Evolutionary conservation across 2,329 filamentous ascomycete genomes (phyloP), one percentile per base, ranked within the genome.

Genomic region (Clonostachys chloroleuca): DNA sequence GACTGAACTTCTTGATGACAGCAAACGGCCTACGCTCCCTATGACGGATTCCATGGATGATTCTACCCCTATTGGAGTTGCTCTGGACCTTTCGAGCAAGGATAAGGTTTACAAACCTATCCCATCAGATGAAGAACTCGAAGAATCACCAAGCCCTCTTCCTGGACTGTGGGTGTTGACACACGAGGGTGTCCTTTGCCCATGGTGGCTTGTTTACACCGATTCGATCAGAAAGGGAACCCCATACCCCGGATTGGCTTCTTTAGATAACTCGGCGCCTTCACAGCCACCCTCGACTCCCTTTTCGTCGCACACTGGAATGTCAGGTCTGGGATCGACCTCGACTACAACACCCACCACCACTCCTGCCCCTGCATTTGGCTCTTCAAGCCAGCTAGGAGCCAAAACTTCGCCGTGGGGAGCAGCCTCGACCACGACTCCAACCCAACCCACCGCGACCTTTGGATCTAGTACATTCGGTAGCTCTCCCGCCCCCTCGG

Each of bases 131-230:
- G 83, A 81, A 52, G 86, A 95, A 59, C 82, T 95, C 42, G 79
- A 87, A 34, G 80, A 92, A 57, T 95, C 91, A 5, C 78, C 85
- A 1, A 84, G 82, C 2, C 92, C 94, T 12, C 68, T 97, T 9
- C 94, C 94, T 6, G 89, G 85, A 12, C 74, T 96, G 40, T 86
- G 94, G 76, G 78, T 90, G 33, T 73, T 99, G 14, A 97, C 95
- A 50, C 86, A 96, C 54, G 89, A 96, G 59, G 94, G 94, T 53
- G 70, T 95, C 10, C 73, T 99, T 14, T 83, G 82, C 42, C 79
- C 84, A 12, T 99, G 92, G 91, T 96, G 92, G 89, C 69, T 97
- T 40, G 80, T 97, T 17, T 96, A 96, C 67, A 82, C 87, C 35
- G 90, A 95, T 40, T 91, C 92, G 3, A 84, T 99, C 51, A 81